Base-by-base conservation (phyloP, 129 eudicot genomes). In the Pseudognaphalium luteoalbum region DNA sequence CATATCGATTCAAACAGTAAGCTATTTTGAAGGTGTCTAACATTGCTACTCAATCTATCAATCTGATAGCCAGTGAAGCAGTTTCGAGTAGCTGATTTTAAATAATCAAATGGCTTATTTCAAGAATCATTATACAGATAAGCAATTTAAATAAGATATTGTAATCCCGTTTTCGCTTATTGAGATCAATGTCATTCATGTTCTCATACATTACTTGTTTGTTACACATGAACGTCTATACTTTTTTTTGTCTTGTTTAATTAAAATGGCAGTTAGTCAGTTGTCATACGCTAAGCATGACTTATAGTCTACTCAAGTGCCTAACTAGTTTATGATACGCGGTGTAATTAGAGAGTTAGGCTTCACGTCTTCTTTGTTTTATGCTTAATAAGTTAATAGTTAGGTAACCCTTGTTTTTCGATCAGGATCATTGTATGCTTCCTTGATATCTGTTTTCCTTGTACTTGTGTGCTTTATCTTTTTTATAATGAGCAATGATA, bases 371-470 rank as follows among this genome's bases (percentile, higher is more conserved):
- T 78, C 14, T 6, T 64, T 12, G 17, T 21, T 17, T 0, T 58
- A 58, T 58, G 63, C 29, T 58, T 6, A 19, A 58, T 58, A 7
- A n/a, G 63, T 8, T n/a, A n/a, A 20, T 58, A 58, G 63, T 70
- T 50, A 16, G 61, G 34, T 68, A 35, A 8, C 0, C 21, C 19
- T 56, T 12, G 12, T 56, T 57, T 47, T 72, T 57, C 22, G 11
- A 4, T 8, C 7, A 32, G 4, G 20, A 30, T 70, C 19, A 30
- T 29, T 51, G 20, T 21, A 19, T 14, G 35, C 2, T 41, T n/a
- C 41, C 57, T 68, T 68, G 41, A 25, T 70, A 15, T 50, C 25
- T 70, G 54, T 25, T 70, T 47, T 20, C 41, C 15, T 47, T 68
- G 56, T 9, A 41, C 7, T 15, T 35, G 4, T 14, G 17, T 47